Base-by-base conservation (phyloP, 305 asterid species). In the Ajuga reptans region DNA sequence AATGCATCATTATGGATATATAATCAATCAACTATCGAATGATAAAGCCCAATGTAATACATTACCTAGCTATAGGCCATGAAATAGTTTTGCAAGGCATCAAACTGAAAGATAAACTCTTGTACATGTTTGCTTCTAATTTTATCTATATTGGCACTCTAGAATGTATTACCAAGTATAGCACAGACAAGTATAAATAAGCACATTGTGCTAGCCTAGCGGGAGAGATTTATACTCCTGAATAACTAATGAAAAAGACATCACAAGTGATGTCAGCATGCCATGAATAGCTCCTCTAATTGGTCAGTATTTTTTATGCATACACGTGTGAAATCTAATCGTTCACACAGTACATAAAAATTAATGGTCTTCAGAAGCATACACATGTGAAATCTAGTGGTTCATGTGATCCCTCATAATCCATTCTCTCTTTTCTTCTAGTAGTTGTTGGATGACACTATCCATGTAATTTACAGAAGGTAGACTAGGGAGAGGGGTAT, bases 51-150 rank as follows among this genome's bases (percentile, higher is more conserved):
- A 61, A 58, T 29, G 11, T 43, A 65, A 66, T 47, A 33, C 12
- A 21, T 81, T 79, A 89, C 94, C 87, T 80, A 74, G 85, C 79
- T 58, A 64, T 79, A 76, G 89, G 78, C 63, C 71, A 83, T 83
- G 76, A 46, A 74, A 78, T 65, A 51, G 76, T 61, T 72, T 76
- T 80, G 83, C 80, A 77, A 72, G 84, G 69, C 82, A 69, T 72
- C 74, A 66, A 65, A 78, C 69, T 42, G 50, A 60, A 72, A 69
- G 84, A 33, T 31, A 71, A 69, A 64, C 66, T 51, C 33, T 33
- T 74, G 33, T 64, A 46, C 89, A 84, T 84, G 67, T 76, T 75
- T 62, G 63, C 57, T 71, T 75, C 43, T 54, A 71, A 68, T 68
- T 72, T 10, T 50, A 41, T 62, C 64, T 69, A 65, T 76, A 61